Conservation (phyloP, 768 basidiomycete genomes). For the Russula foetens region DNA sequence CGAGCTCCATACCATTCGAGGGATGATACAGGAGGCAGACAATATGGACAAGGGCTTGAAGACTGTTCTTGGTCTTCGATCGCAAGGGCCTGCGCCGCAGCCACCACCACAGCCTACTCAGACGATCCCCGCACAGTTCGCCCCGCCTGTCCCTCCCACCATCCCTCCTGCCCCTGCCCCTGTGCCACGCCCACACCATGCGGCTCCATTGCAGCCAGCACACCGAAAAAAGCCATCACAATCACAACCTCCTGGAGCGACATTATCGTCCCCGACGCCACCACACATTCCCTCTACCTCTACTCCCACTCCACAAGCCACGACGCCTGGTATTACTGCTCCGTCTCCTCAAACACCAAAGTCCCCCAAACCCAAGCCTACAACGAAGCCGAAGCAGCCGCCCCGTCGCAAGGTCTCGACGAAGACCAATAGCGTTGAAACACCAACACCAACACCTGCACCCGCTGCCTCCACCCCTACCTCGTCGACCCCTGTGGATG, state of each 20-base stretch:
- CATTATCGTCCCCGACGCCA: constrained; percentile 12
- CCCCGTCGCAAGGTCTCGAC: constrained; percentile 28
- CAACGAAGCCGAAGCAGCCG: constrained; percentile 37
- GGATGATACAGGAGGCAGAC: constrained; percentile 18
- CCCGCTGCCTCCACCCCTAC: not conserved
- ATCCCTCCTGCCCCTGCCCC: not conserved
- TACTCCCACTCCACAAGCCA: constrained; percentile 15
- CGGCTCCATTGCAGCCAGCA: not conserved
- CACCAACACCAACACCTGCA: constrained; percentile 16
- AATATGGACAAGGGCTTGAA: constrained; percentile 16
- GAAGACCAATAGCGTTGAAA: constrained; percentile 16
- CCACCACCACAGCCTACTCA: constrained; percentile 6
- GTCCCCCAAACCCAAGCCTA: constrained; percentile 55
- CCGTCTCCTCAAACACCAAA: constrained; percentile 36
- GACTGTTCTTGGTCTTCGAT: not conserved
- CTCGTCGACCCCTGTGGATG: constrained; percentile 17
- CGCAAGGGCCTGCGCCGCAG: not conserved
- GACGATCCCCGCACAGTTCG: not conserved
- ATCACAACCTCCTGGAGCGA: not conserved
- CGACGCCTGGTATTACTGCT: constrained; percentile 14
- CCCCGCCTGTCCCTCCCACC: not conserved
- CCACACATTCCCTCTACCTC: constrained; percentile 5
- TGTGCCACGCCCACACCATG: constrained; percentile 1
- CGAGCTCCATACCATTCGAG: constrained; percentile 18
- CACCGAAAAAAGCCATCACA: constrained; percentile 16